Base-by-base conservation (phyloP, 2,329 filamentous ascomycete species). In the Truncatella angustata region DNA sequence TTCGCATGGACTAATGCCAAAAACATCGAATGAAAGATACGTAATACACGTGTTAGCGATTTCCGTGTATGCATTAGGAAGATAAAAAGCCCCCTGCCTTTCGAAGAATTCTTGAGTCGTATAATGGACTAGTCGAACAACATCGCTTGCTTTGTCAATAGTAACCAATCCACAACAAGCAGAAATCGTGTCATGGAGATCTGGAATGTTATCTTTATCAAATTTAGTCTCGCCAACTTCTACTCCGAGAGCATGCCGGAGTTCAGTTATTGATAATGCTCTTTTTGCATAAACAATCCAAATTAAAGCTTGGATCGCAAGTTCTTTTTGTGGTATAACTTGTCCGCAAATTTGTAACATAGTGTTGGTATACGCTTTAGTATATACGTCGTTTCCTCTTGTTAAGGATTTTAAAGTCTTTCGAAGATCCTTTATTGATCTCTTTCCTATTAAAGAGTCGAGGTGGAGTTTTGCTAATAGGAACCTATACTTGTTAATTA, bases 331-430 rank as follows among this genome's bases (percentile, higher is more conserved):
- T 3, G 65, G 68, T 1, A 47, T 1, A 0, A 57, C 9, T 44
- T 80, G 75, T 0, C 57, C 52, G n/a, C 69, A 46, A 24, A 80
- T 77, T 18, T 75, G 62, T 3, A 70, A 35, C 61, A 80, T 73
- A 0, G 71, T 69, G 0, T 70, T 54, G 0, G 66, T 52, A 43
- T 82, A 82, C 0, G 71, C 70, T 10, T 56, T 4, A 14, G 73
- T 60, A 14, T 73, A 70, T 3, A 62, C 65, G 11, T 60, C 47
- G 3, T 60, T 58, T 7, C 67, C 68, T 12, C 37, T 65, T 0
- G 63, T 56, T 0, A 78, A 55, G 0, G 56, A 61, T 24, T 51
- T 11, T 1, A 79, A 55, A 2, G 67, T 62, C 0, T 20, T 49
- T 26, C 56, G 54, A 4, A 80, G 56, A 1, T 58, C 61, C 40